phyloP scores from a whole-genome alignment of 2,329 filamentous ascomycete species.

The Colletotrichum sp. region DNA sequence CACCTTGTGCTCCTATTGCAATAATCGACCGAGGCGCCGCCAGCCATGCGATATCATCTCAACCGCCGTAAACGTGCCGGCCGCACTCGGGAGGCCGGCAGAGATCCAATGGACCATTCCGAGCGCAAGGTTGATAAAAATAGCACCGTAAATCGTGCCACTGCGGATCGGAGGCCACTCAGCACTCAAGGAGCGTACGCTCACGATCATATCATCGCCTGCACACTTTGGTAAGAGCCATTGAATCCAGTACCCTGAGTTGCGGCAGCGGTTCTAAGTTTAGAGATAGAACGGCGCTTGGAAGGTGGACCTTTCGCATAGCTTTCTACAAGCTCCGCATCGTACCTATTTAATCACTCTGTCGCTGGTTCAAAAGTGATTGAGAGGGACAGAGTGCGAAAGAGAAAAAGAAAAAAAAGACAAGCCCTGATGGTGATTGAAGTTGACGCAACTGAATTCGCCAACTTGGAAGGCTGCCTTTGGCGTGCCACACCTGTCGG shows the following conservation, averaged over 20 bases:
- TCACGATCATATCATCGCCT: neutral
- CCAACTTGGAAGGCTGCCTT: neutral
- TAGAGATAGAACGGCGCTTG: neutral
- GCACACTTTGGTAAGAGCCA: neutral
- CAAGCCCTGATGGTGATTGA: neutral
- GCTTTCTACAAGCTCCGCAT: neutral
- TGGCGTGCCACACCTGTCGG: neutral
- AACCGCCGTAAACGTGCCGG: neutral
- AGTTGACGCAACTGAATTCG: neutral
- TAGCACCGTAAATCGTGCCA: neutral
- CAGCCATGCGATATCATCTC: neutral
- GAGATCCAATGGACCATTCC: neutral
- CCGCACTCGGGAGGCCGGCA: neutral
- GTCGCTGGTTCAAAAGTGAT: neutral
- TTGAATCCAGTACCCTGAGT: neutral
- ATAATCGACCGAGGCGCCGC: neutral
- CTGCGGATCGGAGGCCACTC: neutral
- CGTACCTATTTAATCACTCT: neutral
- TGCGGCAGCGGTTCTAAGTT: constrained; percentile 1
- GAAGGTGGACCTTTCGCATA: neutral
- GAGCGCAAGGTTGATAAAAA: neutral
- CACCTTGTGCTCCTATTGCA: neutral
- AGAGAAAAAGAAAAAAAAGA: neutral
- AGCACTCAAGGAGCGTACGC: neutral
- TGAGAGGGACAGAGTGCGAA: neutral